These are phyloP conservation scores for Straminergon stramineum DNA, from an alignment of 225 moss, liverwort and hornwort genomes.

Conservation along the genomic window DNA sequence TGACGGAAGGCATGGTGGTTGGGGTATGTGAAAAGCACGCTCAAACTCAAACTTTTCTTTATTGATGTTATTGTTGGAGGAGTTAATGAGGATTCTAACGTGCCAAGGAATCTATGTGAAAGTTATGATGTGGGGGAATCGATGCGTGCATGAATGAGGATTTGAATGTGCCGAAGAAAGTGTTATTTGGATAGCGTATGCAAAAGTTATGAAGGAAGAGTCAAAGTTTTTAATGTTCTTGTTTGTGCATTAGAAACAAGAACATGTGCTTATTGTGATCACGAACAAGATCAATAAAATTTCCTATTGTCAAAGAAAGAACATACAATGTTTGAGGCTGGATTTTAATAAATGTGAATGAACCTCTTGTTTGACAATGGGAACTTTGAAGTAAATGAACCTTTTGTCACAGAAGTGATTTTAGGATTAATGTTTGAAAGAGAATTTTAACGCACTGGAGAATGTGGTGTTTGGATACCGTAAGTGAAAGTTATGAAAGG, in stretches of 20 bases:
- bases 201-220: neutral
- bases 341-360: neutral
- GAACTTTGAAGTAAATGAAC: neutral
- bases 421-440: neutral
- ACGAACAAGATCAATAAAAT: neutral
- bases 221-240: neutral
- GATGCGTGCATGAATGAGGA: neutral
- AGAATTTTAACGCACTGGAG: neutral
- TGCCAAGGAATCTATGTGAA: neutral
- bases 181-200: neutral
- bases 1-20: constrained; percentile 50
- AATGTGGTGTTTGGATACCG: neutral
- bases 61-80: neutral
- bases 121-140: neutral
- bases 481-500: neutral
- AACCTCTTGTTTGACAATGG: neutral
- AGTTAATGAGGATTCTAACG: neutral
- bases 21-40: constrained; percentile 35
- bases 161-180: neutral
- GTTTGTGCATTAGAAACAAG: neutral
- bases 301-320: neutral
- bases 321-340: neutral
- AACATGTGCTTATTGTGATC: neutral
- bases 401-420: neutral
- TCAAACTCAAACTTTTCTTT: neutral